These are phyloP conservation scores for Ophiostoma sp. DNA, from an alignment of 2,329 filamentous ascomycete species.

Conservation along the genomic window DNA sequence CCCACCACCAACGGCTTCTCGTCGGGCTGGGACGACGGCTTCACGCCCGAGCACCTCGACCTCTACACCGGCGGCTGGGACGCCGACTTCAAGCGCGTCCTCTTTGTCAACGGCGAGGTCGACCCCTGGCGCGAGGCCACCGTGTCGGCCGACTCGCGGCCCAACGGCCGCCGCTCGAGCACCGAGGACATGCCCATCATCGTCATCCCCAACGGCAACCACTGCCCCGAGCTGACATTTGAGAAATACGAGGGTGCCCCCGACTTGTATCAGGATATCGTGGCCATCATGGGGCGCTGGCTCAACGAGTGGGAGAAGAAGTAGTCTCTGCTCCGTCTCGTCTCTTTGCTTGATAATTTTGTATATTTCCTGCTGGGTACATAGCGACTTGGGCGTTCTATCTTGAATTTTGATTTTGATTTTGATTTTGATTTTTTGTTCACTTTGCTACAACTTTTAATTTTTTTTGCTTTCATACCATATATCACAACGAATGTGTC, in stretches of 20 bases:
- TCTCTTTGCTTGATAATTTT: background rate
- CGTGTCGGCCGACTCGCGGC: slow-evolving; percentile 35
- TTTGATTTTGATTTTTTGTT: background rate
- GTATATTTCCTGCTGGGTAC: background rate
- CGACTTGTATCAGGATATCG: background rate
- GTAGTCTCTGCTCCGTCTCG: background rate
- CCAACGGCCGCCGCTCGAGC: slow-evolving; percentile 35
- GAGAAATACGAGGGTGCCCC: background rate
- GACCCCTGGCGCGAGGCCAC: slow-evolving; percentile 41
- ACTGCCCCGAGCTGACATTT: slow-evolving; percentile 30
- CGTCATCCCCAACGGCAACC: slow-evolving; percentile 36
- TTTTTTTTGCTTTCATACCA: too few species aligned
- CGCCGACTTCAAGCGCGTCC: slow-evolving; percentile 36
- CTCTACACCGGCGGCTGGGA: slow-evolving; percentile 39
- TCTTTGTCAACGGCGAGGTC: slow-evolving; percentile 39
- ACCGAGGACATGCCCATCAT: slow-evolving; percentile 34
- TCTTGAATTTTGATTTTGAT: background rate
- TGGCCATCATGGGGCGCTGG: background rate
- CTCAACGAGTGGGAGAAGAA: background rate
- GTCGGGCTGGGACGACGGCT: slow-evolving; percentile 32
- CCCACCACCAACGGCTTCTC: slow-evolving; percentile 32
- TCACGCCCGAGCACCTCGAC: slow-evolving; percentile 36
- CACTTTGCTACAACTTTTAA: background rate
- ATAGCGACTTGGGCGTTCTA: background rate
- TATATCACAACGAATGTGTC: too few species aligned